Evolutionary conservation across 2,329 filamentous ascomycete genomes (phyloP).

Genomic region (Hortaea werneckii): DNA sequence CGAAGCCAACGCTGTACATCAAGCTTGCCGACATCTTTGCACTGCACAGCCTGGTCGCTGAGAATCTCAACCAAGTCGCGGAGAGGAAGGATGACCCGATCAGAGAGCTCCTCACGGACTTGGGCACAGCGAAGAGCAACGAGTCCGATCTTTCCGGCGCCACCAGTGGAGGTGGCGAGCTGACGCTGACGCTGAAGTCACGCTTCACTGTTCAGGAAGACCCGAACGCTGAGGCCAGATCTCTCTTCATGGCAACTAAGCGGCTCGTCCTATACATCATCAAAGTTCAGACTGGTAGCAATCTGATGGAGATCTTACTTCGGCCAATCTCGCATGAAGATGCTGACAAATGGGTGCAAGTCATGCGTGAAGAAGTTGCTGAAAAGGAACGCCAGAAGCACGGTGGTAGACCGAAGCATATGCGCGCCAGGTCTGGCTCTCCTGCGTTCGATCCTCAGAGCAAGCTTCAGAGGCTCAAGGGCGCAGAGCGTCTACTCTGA

Average conservation of each 20-base stretch:
- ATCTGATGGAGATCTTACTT: conserved; percentile 89
- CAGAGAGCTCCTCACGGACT: conserved; percentile 82
- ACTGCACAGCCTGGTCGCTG: conserved; percentile 77
- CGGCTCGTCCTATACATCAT: conserved; percentile 96
- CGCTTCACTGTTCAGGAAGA: conserved; percentile 44
- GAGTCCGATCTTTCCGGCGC: conserved; percentile 57
- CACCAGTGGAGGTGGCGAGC: conserved; percentile 21
- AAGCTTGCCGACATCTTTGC: conserved; percentile 97
- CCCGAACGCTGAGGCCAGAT: conserved; percentile 82
- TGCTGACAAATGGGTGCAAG: conserved; percentile 72
- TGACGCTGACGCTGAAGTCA: conserved; percentile 26
- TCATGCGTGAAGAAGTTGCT: conserved; percentile 72
- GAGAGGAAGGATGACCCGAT: conserved; percentile 75
- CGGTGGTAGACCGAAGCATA: conserved; percentile 8
- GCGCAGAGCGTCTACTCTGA: conserved; percentile 31
- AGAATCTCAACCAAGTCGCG: conserved; percentile 68
- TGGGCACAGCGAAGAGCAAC: conserved; percentile 93
- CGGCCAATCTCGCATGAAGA: conserved; percentile 81
- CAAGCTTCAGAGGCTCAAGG: conserved; percentile 19
- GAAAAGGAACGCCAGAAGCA: conserved; percentile 25
- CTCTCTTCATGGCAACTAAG: conserved; percentile 97
- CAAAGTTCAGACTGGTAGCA: conserved; percentile 81
- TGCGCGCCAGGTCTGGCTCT: conserved; percentile 11
- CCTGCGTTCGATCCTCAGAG: conserved; percentile 21
- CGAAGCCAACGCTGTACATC: conserved; percentile 96